phyloP scores from a whole-genome alignment of 1,139 yeast species.

The Pichia sp. region DNA sequence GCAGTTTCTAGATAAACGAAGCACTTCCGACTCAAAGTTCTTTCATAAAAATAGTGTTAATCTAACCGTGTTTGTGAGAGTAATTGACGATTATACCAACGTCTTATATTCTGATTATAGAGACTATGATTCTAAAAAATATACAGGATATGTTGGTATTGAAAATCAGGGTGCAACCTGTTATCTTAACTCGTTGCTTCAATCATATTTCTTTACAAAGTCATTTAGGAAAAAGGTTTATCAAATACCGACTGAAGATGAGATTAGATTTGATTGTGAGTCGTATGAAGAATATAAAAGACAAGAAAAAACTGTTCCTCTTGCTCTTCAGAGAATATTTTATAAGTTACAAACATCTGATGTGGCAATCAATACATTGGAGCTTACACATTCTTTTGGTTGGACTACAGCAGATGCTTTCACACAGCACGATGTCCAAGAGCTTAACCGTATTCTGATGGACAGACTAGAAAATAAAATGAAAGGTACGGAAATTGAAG shows the following conservation, averaged over 20 bases:
- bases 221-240: conserved; percentile 79
- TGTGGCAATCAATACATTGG: conserved; percentile 76
- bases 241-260: conserved; percentile 72
- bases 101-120: conserved; percentile 85
- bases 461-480: conserved; percentile 85
- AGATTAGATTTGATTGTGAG: conserved; percentile 24
- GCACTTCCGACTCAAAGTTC: conserved; percentile 31
- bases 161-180: conserved; percentile 98
- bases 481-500: conserved; percentile 86
- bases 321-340: conserved; percentile 82
- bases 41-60: conserved; percentile 54
- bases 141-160: conserved; percentile 87
- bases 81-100: conserved; percentile 85
- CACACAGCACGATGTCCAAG: conserved; percentile 97
- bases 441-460: conserved; percentile 89
- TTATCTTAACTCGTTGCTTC: conserved; percentile 83
- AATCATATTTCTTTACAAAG: conserved; percentile 82
- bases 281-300: conserved; percentile 23
- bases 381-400: conserved; percentile 86
- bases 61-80: conserved; percentile 68
- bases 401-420: conserved; percentile 97
- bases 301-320: conserved; percentile 46
- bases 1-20: conserved; percentile 56
- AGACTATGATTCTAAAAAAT: conserved; percentile 80
- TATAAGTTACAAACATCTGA: conserved; percentile 67